A percentile compares a stretch with the other conserved stretches of the same genome.
Evolutionary conservation across 192 early-diverging fungal species (phyloP).

Genomic region (Kickxella alabastrina): DNA sequence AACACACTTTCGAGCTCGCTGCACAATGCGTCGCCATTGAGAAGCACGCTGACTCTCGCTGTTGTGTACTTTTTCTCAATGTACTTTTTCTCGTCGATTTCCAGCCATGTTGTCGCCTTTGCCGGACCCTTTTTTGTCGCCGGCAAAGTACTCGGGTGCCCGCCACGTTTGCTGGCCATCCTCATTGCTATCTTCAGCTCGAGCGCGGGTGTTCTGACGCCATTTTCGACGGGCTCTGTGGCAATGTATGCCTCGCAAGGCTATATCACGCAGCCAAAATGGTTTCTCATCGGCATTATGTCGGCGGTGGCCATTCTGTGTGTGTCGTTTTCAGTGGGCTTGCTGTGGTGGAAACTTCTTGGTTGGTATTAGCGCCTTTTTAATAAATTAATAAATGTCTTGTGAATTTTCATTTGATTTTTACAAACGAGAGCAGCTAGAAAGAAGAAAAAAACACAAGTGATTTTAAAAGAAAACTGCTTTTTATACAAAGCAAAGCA

Average conservation of each 20-base stretch:
- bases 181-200: slow-evolving; percentile 64
- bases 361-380: slow-evolving; percentile 56
- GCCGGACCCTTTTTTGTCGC: slow-evolving; percentile 68
- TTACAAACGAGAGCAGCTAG: not conserved
- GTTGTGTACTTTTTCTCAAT: slow-evolving; percentile 66
- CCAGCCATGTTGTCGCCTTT: slow-evolving; percentile 69
- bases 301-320: slow-evolving; percentile 52
- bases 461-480: not conserved
- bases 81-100: slow-evolving; percentile 71
- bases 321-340: slow-evolving; percentile 60
- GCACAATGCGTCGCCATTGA: slow-evolving; percentile 41
- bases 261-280: slow-evolving; percentile 55
- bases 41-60: slow-evolving; percentile 45
- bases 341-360: slow-evolving; percentile 68
- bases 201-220: slow-evolving; percentile 57
- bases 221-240: slow-evolving; percentile 54
- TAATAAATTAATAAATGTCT: not conserved
- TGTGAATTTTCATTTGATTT: not conserved
- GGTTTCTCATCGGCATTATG: slow-evolving; percentile 60
- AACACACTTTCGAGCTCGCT: slow-evolving; percentile 47
- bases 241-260: slow-evolving; percentile 61
- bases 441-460: not conserved
- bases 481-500: not conserved
- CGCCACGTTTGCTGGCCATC: slow-evolving; percentile 54
- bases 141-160: slow-evolving; percentile 56